A percentile compares a stretch with the other conserved stretches of the same genome.
Evolutionary conservation across 768 basidiomycete genomes (phyloP).

Genomic region (Psilocybe subaeruginosa): DNA sequence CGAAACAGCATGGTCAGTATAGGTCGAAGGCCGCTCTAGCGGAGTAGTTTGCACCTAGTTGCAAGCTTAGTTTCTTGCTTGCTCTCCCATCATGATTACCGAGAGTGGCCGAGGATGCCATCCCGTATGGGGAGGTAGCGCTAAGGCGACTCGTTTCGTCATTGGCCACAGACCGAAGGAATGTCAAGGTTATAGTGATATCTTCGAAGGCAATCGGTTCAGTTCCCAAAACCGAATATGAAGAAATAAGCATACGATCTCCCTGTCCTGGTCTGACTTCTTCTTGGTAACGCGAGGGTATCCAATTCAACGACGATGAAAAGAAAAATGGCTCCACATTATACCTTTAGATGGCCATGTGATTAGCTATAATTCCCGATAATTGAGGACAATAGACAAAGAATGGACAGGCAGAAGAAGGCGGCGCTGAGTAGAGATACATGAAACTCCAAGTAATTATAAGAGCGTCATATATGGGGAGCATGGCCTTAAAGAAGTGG

Average conservation of each 20-base stretch:
- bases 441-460: background rate
- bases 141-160: constrained; percentile 18
- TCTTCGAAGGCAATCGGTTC: constrained; percentile 35
- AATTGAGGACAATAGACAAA: background rate
- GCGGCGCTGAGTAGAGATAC: background rate
- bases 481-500: constrained; percentile 52
- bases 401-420: background rate
- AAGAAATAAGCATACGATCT: constrained; percentile 49
- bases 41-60: background rate
- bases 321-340: constrained; percentile 71
- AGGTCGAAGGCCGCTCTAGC: background rate
- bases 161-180: constrained; percentile 45
- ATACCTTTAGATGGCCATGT: constrained; percentile 35
- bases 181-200: constrained; percentile 60
- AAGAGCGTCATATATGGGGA: background rate
- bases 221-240: too few species aligned
- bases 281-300: constrained; percentile 67
- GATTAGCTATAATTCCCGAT: background rate
- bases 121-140: constrained; percentile 17
- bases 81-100: background rate
- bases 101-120: constrained; percentile 13
- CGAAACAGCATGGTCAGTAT: too few species aligned
- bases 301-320: constrained; percentile 68
- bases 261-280: constrained; percentile 37
- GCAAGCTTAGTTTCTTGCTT: background rate